These are phyloP conservation scores for Brassica juncea DNA, from an alignment of 345 rosid genomes.

Conservation along the genomic window DNA sequence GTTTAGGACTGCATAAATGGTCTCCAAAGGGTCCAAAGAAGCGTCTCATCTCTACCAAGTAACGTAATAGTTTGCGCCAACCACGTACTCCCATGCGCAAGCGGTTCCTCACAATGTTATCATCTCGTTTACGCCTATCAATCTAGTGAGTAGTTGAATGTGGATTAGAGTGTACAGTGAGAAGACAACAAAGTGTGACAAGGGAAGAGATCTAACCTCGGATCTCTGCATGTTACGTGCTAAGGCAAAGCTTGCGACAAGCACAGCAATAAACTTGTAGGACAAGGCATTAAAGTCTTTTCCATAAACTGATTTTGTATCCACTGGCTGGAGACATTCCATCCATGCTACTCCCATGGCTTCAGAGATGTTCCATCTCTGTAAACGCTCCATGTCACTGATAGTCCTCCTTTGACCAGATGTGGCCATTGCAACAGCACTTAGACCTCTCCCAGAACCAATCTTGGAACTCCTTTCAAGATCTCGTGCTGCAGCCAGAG, in stretches of 20 bases:
- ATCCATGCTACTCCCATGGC: slow-evolving; percentile 98
- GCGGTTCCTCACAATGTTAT: slow-evolving; percentile 55
- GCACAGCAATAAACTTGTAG: slow-evolving; percentile 86
- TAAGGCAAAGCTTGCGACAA: slow-evolving; percentile 98
- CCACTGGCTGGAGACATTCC: slow-evolving; percentile 96
- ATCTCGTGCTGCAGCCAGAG: slow-evolving; percentile 97
- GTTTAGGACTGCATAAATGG: slow-evolving; percentile 54
- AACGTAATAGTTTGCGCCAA: slow-evolving; percentile 89
- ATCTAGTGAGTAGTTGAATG: slow-evolving; percentile 48
- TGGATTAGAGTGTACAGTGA: neutral
- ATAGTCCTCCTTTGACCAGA: slow-evolving; percentile 82
- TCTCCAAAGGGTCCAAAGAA: slow-evolving; percentile 80
- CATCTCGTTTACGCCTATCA: slow-evolving; percentile 84
- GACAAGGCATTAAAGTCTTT: slow-evolving; percentile 95
- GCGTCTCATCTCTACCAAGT: slow-evolving; percentile 78
- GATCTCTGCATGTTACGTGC: slow-evolving; percentile 95
- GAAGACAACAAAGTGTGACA: slow-evolving; percentile 10
- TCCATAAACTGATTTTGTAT: slow-evolving; percentile 86
- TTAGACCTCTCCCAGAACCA: slow-evolving; percentile 98
- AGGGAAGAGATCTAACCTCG: slow-evolving; percentile 61
- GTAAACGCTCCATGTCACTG: slow-evolving; percentile 85
- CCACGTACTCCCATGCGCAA: slow-evolving; percentile 65
- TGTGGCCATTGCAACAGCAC: slow-evolving; percentile 99
- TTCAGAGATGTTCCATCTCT: slow-evolving; percentile 85
- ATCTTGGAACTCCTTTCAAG: slow-evolving; percentile 92